Percentiles rank a stretch among this genome's conserved stretches.
Evolutionary conservation across 1,284 basidiomycete species (phyloP).

Genomic region (Singerocomus inundabilis): DNA sequence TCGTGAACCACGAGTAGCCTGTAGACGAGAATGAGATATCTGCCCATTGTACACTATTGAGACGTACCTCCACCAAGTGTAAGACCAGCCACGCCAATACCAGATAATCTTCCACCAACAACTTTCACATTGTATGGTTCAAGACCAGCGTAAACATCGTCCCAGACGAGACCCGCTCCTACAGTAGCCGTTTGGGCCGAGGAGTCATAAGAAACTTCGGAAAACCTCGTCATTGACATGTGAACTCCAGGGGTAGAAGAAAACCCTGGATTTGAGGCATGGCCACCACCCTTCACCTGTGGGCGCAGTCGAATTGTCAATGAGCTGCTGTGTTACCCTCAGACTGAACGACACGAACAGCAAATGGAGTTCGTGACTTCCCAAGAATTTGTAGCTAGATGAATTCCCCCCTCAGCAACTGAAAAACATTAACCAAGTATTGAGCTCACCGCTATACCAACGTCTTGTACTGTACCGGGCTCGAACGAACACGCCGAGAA

Average conservation of each 20-base stretch:
- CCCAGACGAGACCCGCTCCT: conserved; percentile 49
- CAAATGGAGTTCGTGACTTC: conserved; percentile 3
- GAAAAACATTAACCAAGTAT: neutral
- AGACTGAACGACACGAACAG: neutral
- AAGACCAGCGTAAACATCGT: conserved; percentile 42
- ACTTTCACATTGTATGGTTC: conserved; percentile 43
- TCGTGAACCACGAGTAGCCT: conserved; percentile 20
- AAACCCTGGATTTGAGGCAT: conserved; percentile 9
- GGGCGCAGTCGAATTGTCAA: no score
- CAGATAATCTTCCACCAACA: conserved; percentile 41
- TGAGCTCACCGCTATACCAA: no score
- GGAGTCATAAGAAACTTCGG: conserved; percentile 11
- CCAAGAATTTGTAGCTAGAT: conserved; percentile 4
- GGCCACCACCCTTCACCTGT: conserved; percentile 51
- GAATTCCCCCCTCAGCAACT: neutral
- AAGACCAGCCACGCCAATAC: no score
- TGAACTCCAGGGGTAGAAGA: conserved; percentile 35
- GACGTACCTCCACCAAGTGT: no score
- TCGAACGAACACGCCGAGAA: conserved; percentile 4
- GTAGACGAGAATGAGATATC: neutral
- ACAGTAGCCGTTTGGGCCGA: conserved; percentile 42
- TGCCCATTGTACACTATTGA: conserved; percentile 42
- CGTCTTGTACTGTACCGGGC: no score
- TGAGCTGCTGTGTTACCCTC: neutral
- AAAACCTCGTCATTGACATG: conserved; percentile 8